These are phyloP conservation scores for Trametes polyzona DNA, from an alignment of 1,284 basidiomycete genomes.

Conservation along the genomic window DNA sequence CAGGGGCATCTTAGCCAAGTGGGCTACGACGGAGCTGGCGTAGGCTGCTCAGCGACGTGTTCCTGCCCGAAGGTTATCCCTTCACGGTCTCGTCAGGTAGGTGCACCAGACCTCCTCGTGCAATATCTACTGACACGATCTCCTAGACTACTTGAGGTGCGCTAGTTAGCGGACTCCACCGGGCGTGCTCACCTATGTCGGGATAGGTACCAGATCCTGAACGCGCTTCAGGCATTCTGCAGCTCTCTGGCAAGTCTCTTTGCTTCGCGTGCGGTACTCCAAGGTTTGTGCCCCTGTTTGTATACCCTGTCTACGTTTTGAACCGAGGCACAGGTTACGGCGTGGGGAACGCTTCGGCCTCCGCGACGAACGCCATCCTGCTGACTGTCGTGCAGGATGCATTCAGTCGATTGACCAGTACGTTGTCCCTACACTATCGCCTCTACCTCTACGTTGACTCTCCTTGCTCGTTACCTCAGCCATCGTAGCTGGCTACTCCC, in stretches of 20 bases:
- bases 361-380: slow-evolving; percentile 66
- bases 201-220: slow-evolving; percentile 59
- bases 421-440: slow-evolving; percentile 25
- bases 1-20: background rate
- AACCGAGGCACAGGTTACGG: slow-evolving; percentile 53
- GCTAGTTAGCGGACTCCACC: background rate
- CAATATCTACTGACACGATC: slow-evolving; percentile 25
- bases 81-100: slow-evolving; percentile 60
- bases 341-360: slow-evolving; percentile 66
- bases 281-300: slow-evolving; percentile 47
- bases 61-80: slow-evolving; percentile 65
- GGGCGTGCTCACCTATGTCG: background rate
- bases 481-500: slow-evolving; percentile 60
- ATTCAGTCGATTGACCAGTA: slow-evolving; percentile 65
- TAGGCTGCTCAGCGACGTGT: slow-evolving; percentile 44
- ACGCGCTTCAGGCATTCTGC: slow-evolving; percentile 70
- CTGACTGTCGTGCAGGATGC: slow-evolving; percentile 66
- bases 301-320: background rate
- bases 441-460: background rate
- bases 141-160: slow-evolving; percentile 19
- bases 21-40: slow-evolving; percentile 15
- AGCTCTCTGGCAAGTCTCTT: slow-evolving; percentile 65
- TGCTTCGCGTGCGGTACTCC: slow-evolving; percentile 68
- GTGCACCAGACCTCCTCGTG: slow-evolving; percentile 5
- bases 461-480: slow-evolving; percentile 40